phyloP scores from a whole-genome alignment of 345 rosid species.

The Gossypium australe region DNA sequence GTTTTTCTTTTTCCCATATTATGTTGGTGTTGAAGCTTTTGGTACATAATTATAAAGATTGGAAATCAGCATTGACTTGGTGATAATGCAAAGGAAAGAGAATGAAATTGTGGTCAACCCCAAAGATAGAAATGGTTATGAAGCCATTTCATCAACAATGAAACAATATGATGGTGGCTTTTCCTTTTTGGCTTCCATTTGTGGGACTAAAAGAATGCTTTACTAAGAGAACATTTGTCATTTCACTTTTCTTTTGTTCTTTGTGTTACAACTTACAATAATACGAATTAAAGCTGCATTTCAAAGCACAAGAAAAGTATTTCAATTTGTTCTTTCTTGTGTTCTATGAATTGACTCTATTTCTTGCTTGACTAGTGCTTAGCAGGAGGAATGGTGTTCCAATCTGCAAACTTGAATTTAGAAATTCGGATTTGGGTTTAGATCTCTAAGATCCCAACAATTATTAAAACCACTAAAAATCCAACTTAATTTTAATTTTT shows the following conservation, averaged over 20 bases:
- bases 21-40: not conserved
- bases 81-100: not conserved
- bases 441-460: too few relatives aligned
- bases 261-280: conserved; percentile 11
- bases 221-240: conserved; percentile 8
- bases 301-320: conserved; percentile 24
- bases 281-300: conserved; percentile 22
- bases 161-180: conserved; percentile 24
- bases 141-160: not conserved
- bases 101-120: conserved; percentile 26
- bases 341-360: conserved; percentile 3
- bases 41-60: not conserved
- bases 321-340: conserved; percentile 11
- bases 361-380: not conserved
- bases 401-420: too few relatives aligned
- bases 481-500: too few relatives aligned
- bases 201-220: conserved; percentile 28
- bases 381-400: not conserved
- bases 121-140: conserved; percentile 1
- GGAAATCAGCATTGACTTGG: conserved; percentile 2
- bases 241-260: not conserved
- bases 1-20: not conserved
- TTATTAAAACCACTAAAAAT: too few relatives aligned
- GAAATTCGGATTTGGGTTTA: too few relatives aligned
- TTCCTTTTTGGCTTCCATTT: conserved; percentile 33